Conservation (phyloP, 2,329 filamentous ascomycete genomes). For the Allantophomopsis lycopodina region DNA sequence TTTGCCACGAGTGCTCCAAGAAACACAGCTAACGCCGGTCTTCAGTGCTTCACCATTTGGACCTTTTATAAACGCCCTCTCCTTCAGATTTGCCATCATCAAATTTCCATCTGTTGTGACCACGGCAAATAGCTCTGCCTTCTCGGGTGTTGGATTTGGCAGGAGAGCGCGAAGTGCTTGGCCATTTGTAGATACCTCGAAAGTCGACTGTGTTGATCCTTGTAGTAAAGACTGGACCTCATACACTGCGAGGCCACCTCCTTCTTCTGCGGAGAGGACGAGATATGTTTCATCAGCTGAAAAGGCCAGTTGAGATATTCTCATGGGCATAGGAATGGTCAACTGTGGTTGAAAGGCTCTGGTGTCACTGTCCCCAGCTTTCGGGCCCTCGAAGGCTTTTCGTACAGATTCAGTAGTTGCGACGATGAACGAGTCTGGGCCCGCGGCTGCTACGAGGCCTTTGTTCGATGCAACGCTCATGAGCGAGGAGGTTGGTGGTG, state of each 20-base stretch:
- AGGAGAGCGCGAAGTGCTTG: conserved; percentile 59
- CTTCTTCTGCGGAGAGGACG: conserved; percentile 67
- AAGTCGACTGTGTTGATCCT: conserved; percentile 51
- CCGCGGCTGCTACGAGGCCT: conserved; percentile 76
- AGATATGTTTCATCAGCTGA: conserved; percentile 80
- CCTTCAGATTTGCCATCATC: conserved; percentile 68
- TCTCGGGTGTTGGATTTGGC: conserved; percentile 67
- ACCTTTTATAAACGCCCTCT: conserved; percentile 41
- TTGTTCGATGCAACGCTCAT: conserved; percentile 69
- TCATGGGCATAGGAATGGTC: conserved; percentile 56
- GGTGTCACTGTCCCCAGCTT: conserved; percentile 47
- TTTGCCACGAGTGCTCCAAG: conserved; percentile 90
- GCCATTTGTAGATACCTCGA: conserved; percentile 67
- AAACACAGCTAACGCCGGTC: conserved; percentile 64
- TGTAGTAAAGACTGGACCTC: conserved; percentile 55
- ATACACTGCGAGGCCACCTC: conserved; percentile 75
- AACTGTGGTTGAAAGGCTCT: conserved; percentile 62
- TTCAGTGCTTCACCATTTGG: conserved; percentile 53
- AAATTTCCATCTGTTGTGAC: conserved; percentile 73
- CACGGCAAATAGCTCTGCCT: conserved; percentile 63
- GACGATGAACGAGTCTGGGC: conserved; percentile 66
- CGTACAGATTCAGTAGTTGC: conserved; percentile 66
- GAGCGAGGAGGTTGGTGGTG: conserved; percentile 66
- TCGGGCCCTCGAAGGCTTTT: conserved; percentile 52
- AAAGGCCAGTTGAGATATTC: conserved; percentile 81